Percentiles rank a stretch among this genome's conserved stretches.
phyloP scores from a whole-genome alignment of 2,329 filamentous ascomycete species.

The Colletotrichum filicis region DNA sequence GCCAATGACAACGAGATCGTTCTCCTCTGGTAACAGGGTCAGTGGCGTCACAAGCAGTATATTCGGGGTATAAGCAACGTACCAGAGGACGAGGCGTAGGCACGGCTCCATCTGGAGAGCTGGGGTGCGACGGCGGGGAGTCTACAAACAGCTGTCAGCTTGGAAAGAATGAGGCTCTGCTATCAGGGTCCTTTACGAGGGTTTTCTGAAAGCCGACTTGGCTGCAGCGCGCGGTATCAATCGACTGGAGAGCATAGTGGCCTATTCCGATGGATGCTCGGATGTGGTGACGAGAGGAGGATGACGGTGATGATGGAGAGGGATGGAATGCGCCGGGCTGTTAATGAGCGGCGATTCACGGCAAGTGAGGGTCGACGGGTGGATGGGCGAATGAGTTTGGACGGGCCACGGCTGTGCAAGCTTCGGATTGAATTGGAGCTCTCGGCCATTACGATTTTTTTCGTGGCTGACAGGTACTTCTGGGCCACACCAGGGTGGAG shows the following conservation, averaged over 20 bases:
- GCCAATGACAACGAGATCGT: slow-evolving; percentile 97
- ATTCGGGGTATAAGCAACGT: slow-evolving; percentile 41
- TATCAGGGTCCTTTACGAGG: slow-evolving; percentile 57
- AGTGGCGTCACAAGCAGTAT: slow-evolving; percentile 22
- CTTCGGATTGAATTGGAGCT: slow-evolving; percentile 13
- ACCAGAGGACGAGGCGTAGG: slow-evolving; percentile 70
- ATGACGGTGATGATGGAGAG: neutral
- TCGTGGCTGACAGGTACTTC: neutral
- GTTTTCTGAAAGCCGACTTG: slow-evolving; percentile 65
- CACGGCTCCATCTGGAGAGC: slow-evolving; percentile 65
- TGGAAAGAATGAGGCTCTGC: slow-evolving; percentile 20
- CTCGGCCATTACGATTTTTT: slow-evolving; percentile 17
- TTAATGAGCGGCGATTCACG: neutral
- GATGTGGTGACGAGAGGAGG: slow-evolving; percentile 40
- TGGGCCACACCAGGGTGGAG: neutral
- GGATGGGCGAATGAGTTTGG: slow-evolving; percentile 17
- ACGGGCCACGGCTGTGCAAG: neutral
- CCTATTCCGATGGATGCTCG: slow-evolving; percentile 35
- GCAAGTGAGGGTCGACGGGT: slow-evolving; percentile 17
- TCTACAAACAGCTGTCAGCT: slow-evolving; percentile 45
- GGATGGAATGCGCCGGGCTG: neutral
- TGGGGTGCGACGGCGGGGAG: slow-evolving; percentile 59
- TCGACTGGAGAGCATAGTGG: slow-evolving; percentile 69
- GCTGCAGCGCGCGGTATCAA: slow-evolving; percentile 68
- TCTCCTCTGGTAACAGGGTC: slow-evolving; percentile 73